Percentiles rank a stretch among this genome's conserved stretches.
These are phyloP conservation scores for Leccinum variicolor DNA, from an alignment of 768 basidiomycete genomes.

Conservation along the genomic window DNA sequence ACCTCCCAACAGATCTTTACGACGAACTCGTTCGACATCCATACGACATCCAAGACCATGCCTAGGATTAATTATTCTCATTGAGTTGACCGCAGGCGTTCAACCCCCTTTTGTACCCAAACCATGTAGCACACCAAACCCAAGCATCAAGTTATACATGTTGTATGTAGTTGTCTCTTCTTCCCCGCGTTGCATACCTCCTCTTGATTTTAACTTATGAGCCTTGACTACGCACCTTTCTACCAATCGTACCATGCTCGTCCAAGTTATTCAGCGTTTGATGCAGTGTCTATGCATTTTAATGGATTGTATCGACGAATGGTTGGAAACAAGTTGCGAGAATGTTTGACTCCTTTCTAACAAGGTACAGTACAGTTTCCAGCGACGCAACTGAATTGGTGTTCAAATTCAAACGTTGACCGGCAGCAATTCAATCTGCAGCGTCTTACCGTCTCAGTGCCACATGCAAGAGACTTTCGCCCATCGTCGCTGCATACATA, in stretches of 20 bases:
- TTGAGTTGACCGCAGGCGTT: conserved; percentile 12
- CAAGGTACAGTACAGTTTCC: not conserved
- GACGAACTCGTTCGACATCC: conserved; percentile 89
- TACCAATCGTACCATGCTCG: not conserved
- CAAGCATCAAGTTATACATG: not conserved
- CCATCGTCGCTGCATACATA: no score
- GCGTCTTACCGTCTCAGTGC: not conserved
- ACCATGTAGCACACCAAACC: conserved; percentile 25
- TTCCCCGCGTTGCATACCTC: not conserved
- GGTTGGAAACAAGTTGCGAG: not conserved
- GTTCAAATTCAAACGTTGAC: not conserved
- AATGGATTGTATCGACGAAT: not conserved
- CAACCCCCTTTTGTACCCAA: conserved; percentile 7
- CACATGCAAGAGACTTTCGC: not conserved
- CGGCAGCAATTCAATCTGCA: no score
- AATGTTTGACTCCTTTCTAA: not conserved
- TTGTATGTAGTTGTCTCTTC: conserved; percentile 14
- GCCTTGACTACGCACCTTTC: not conserved
- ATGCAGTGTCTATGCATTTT: not conserved
- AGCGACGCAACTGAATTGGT: conserved; percentile 8
- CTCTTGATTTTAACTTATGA: not conserved
- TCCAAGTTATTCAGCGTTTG: not conserved
- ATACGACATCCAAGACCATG: conserved; percentile 45
- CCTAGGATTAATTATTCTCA: conserved; percentile 9
- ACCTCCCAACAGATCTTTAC: conserved; percentile 83